These are phyloP conservation scores for Cupressus sempervirens DNA, from an alignment of 75 land plant genomes.

Conservation along the genomic window DNA sequence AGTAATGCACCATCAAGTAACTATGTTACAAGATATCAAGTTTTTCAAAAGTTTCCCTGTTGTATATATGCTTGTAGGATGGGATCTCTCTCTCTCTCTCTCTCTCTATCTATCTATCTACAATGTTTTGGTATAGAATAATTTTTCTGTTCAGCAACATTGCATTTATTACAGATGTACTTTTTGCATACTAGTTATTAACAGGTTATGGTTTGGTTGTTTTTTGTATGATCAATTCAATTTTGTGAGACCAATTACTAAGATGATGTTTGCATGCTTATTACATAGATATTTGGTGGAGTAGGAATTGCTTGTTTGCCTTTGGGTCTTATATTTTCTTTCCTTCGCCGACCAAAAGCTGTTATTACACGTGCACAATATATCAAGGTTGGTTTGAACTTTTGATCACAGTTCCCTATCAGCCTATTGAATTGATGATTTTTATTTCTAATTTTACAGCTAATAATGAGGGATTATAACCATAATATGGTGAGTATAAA, in stretches of 20 bases:
- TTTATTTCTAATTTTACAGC: slow-evolving; percentile 9
- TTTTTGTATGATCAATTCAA: background rate
- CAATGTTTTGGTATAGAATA: background rate
- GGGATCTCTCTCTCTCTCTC: too few species aligned
- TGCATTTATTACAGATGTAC: background rate
- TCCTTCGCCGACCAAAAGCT: slow-evolving; percentile 90
- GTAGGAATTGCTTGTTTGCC: slow-evolving; percentile 96
- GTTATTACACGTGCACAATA: slow-evolving; percentile 91
- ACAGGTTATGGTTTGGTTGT: background rate
- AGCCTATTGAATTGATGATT: background rate
- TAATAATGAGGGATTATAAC: background rate
- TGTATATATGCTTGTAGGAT: background rate
- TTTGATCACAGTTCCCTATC: background rate
- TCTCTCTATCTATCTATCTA: background rate
- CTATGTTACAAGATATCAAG: background rate
- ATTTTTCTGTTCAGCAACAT: background rate
- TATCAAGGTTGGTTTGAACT: slow-evolving; percentile 60
- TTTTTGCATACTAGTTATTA: background rate
- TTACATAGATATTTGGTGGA: slow-evolving; percentile 91
- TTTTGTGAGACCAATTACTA: background rate
- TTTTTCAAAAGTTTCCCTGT: too few species aligned
- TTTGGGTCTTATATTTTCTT: slow-evolving; percentile 77
- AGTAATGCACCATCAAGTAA: background rate
- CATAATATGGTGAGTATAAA: background rate
- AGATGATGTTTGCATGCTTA: background rate